Base-by-base conservation (phyloP, 192 early-diverging fungal species). In the Pilaira anomala region DNA sequence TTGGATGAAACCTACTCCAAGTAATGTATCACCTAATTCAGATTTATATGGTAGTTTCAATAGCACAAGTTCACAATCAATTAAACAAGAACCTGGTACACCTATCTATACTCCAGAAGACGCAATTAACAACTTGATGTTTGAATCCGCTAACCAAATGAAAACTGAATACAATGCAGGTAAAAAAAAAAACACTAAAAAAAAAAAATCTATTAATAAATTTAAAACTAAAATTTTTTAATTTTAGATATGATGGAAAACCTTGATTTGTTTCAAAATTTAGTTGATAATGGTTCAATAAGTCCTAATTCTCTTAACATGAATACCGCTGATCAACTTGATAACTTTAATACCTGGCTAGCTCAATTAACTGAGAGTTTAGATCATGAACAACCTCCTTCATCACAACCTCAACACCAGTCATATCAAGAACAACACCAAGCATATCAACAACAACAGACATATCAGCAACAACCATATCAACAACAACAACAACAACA, bases 81-180 rank as follows among this genome's bases (percentile, higher is more conserved):
- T 57, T 22, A 57, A n/a, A 21, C 55, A 57, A 21, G 55, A 57
- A 36, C 55, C 36, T 21, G 28, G 21, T 29, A 39, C 33, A 3
- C 55, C 55, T 57, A 33, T 40, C 40, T 57, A 26, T 36, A 26
- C 55, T 36, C 55, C 55, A 9, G 36, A 41, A 33, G 36, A 57
- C 19, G 19, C 40, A 7, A 41, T 57, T 13, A 19, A 57, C 1
- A 57, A 36, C 3, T 13, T 63, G 4, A 63, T 63, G 26, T 63
- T 63, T 49, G 9, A 42, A 48, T 26, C 29, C 8, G 13, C 28
- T 3, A 36, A 29, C n/a, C n/a, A 51, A 39, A 25, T 61, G 48
- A 68, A 68, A 13, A 59, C 66, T 14, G 60, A 68, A 28, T 68
- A 68, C 18, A 54, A 51, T n/a, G 26, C 58, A 56, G 59, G 66